phyloP scores from a whole-genome alignment of 805 yeast species.

The Pichia gijzeniarum region DNA sequence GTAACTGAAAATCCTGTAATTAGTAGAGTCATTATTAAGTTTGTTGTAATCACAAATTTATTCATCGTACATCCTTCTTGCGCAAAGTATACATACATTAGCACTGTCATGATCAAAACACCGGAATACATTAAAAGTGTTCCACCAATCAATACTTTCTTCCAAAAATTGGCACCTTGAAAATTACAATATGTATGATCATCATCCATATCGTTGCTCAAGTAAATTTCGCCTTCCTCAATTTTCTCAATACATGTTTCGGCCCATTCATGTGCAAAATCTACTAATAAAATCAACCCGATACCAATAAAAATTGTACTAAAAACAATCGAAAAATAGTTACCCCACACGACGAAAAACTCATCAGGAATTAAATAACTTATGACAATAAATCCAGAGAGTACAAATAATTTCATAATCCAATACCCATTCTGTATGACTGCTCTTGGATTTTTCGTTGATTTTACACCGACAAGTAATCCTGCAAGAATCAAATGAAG shows the following conservation, averaged over 20 bases:
- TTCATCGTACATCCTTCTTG: conserved; percentile 80
- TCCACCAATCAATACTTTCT: conserved; percentile 74
- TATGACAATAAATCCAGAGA: conserved; percentile 49
- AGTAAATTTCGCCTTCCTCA: conserved; percentile 63
- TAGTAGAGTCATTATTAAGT: conserved; percentile 56
- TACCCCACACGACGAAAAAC: conserved; percentile 87
- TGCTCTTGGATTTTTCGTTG: conserved; percentile 72
- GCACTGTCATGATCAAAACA: conserved; percentile 60
- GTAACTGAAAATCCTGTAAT: conserved; percentile 69
- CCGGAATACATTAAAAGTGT: conserved; percentile 79
- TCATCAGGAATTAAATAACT: conserved; percentile 81
- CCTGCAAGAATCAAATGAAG: conserved; percentile 68
- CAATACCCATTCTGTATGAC: conserved; percentile 89
- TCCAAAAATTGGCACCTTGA: conserved; percentile 59
- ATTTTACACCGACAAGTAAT: conserved; percentile 64
- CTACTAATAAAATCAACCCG: conserved; percentile 85
- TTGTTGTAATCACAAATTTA: conserved; percentile 76
- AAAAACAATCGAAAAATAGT: conserved; percentile 75
- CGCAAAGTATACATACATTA: conserved; percentile 82
- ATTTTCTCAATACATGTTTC: conserved; percentile 89
- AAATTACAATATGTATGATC: conserved; percentile 20
- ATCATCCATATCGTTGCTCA: conserved; percentile 43
- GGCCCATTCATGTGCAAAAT: conserved; percentile 98
- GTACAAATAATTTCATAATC: conserved; percentile 63
- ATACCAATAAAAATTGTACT: conserved; percentile 82